Conservation (phyloP, 768 basidiomycete genomes). For the Tricholoma sp. region DNA sequence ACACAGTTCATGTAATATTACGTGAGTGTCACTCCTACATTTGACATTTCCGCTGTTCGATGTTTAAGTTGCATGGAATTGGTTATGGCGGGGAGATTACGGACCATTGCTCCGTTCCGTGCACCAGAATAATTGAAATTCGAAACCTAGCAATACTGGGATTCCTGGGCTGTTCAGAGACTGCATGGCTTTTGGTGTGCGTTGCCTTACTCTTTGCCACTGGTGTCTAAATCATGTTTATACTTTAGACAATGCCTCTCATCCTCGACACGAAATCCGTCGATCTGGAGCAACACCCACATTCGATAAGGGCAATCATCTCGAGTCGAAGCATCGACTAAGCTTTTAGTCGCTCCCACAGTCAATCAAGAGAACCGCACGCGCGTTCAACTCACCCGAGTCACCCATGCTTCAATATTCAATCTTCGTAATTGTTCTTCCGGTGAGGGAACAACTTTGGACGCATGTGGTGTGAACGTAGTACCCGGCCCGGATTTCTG, state of each 20-base stretch:
- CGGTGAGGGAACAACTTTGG: no score
- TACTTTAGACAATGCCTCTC: background rate
- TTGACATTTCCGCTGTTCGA: background rate
- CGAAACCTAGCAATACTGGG: background rate
- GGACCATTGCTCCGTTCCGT: background rate
- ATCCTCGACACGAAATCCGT: background rate
- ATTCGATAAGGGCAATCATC: no score
- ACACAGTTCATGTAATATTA: slow-evolving; percentile 10
- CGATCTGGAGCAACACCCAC: no score
- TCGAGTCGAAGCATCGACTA: no score
- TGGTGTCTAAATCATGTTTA: background rate
- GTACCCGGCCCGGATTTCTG: background rate
- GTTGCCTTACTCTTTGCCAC: background rate
- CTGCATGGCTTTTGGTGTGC: background rate
- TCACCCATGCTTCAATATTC: no score
- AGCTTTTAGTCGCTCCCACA: no score
- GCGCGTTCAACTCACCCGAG: no score
- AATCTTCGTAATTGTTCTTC: no score
- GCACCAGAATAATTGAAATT: background rate
- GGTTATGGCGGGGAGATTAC: background rate
- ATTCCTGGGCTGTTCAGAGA: background rate
- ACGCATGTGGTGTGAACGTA: background rate
- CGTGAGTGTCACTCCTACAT: background rate
- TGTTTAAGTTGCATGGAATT: background rate
- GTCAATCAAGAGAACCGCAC: no score